Percentiles rank a stretch among this genome's conserved stretches.
Conservation (phyloP, 2,329 filamentous ascomycete species). For the Lasiodiplodia citricola region DNA sequence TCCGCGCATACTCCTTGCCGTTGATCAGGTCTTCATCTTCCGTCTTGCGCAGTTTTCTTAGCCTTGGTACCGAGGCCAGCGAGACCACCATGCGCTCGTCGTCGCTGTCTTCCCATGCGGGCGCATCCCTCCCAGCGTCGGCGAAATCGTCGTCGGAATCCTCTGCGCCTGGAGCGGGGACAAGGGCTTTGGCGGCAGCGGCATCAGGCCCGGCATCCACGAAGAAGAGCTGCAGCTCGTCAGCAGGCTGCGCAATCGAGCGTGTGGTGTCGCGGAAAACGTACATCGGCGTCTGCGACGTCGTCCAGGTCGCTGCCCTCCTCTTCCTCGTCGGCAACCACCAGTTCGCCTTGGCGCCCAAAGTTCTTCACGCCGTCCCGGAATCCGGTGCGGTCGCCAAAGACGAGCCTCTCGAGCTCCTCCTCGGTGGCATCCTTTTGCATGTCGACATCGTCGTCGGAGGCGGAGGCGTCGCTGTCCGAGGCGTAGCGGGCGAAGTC, state of each 20-base stretch:
- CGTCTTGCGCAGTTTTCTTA: slow-evolving; percentile 81
- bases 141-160: slow-evolving; percentile 43
- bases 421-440: slow-evolving; percentile 84
- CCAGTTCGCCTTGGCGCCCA: slow-evolving; percentile 45
- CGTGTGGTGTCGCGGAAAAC: not conserved
- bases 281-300: slow-evolving; percentile 74
- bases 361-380: slow-evolving; percentile 71
- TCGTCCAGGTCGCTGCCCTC: slow-evolving; percentile 60
- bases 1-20: slow-evolving; percentile 81
- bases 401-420: slow-evolving; percentile 84
- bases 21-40: slow-evolving; percentile 86
- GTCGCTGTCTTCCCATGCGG: slow-evolving; percentile 93
- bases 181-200: slow-evolving; percentile 45
- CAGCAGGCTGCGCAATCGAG: not conserved
- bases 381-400: slow-evolving; percentile 87
- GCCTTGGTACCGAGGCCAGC: slow-evolving; percentile 72
- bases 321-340: slow-evolving; percentile 49
- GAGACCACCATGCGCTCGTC: slow-evolving; percentile 88
- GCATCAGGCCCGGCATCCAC: slow-evolving; percentile 69
- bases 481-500: slow-evolving; percentile 14
- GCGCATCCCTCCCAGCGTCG: slow-evolving; percentile 48
- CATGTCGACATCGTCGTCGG: slow-evolving; percentile 31
- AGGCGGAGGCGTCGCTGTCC: not conserved
- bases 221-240: slow-evolving; percentile 69
- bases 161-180: slow-evolving; percentile 48